These are phyloP conservation scores for Hypomontagnella submonticulosa DNA, from an alignment of 495 filamentous ascomycete genomes.

Conservation along the genomic window DNA sequence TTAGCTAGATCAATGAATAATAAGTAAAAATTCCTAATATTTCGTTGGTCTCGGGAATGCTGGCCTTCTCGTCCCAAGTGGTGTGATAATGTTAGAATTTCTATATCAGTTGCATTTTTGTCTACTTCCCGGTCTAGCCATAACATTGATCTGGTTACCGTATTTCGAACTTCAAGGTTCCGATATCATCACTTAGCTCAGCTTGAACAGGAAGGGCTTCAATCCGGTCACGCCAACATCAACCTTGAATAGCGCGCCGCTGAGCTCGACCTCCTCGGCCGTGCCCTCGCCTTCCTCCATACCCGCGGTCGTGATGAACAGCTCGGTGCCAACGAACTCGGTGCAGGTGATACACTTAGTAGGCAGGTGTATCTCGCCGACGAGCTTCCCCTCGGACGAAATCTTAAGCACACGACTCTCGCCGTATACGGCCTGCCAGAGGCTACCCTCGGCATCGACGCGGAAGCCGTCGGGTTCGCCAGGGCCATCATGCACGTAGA, in stretches of 20 bases:
- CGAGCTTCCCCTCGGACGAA: slow-evolving; percentile 68
- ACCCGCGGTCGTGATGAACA: slow-evolving; percentile 78
- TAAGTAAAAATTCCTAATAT: slow-evolving; percentile 4
- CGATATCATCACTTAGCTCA: slow-evolving; percentile 34
- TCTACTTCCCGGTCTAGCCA: not conserved
- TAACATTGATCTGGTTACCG: not conserved
- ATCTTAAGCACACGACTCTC: slow-evolving; percentile 75
- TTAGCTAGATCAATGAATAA: slow-evolving; percentile 3
- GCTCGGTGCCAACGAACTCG: slow-evolving; percentile 76
- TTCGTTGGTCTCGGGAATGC: not conserved
- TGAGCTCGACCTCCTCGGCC: slow-evolving; percentile 68
- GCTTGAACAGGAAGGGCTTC: slow-evolving; percentile 66
- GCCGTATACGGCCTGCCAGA: slow-evolving; percentile 84
- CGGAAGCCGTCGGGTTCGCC: slow-evolving; percentile 80
- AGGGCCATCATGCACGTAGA: slow-evolving; percentile 69
- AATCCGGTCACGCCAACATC: slow-evolving; percentile 73
- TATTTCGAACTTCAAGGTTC: slow-evolving; percentile 5
- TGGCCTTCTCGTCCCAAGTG: not conserved
- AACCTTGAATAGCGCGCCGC: slow-evolving; percentile 73
- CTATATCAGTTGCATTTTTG: not conserved
- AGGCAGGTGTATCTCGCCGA: slow-evolving; percentile 73
- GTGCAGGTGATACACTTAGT: slow-evolving; percentile 78
- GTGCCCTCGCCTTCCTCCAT: slow-evolving; percentile 67
- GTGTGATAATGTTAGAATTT: not conserved
- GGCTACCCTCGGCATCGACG: slow-evolving; percentile 75